Conservation (phyloP, 495 filamentous ascomycete species). For the Penicillium psychrofluorescens region DNA sequence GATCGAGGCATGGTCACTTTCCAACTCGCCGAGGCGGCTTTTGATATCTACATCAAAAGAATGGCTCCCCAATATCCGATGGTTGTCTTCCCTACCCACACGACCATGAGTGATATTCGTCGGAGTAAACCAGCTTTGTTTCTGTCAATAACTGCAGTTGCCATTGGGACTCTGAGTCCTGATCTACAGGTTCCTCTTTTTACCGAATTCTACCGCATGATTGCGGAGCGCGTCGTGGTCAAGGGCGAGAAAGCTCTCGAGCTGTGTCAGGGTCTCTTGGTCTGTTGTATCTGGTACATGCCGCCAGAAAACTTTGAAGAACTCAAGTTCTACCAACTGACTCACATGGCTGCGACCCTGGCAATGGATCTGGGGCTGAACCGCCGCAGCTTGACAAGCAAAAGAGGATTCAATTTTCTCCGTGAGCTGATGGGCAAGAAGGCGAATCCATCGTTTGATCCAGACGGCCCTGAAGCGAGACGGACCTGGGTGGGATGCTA, state of each 20-base stretch:
- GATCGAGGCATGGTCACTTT: slow-evolving; percentile 61
- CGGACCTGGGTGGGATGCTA: slow-evolving; percentile 80
- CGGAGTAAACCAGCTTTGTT: slow-evolving; percentile 71
- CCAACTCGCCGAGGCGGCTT: slow-evolving; percentile 55
- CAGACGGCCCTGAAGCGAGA: slow-evolving; percentile 63
- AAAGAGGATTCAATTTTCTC: slow-evolving; percentile 20
- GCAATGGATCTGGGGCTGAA: slow-evolving; percentile 84
- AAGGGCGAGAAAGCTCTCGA: slow-evolving; percentile 80
- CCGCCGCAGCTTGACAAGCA: slow-evolving; percentile 22
- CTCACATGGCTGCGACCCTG: slow-evolving; percentile 77
- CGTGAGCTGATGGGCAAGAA: slow-evolving; percentile 31
- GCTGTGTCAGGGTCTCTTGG: slow-evolving; percentile 71
- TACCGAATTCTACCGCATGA: slow-evolving; percentile 61
- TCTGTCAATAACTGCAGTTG: slow-evolving; percentile 65
- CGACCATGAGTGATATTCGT: slow-evolving; percentile 59
- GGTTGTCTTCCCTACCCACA: slow-evolving; percentile 65
- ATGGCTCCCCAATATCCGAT: slow-evolving; percentile 70
- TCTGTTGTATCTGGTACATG: slow-evolving; percentile 72
- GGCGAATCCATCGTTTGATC: slow-evolving; percentile 38
- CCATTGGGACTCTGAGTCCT: slow-evolving; percentile 56
- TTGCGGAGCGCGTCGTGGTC: slow-evolving; percentile 68
- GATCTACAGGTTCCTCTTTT: slow-evolving; percentile 53
- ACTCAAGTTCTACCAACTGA: slow-evolving; percentile 84
- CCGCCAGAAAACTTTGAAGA: slow-evolving; percentile 79
- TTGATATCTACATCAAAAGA: slow-evolving; percentile 58